A percentile compares a stretch with the other conserved stretches of the same genome.
Evolutionary conservation across 768 basidiomycete species (phyloP).

Genomic region (Tulasnella sp.): DNA sequence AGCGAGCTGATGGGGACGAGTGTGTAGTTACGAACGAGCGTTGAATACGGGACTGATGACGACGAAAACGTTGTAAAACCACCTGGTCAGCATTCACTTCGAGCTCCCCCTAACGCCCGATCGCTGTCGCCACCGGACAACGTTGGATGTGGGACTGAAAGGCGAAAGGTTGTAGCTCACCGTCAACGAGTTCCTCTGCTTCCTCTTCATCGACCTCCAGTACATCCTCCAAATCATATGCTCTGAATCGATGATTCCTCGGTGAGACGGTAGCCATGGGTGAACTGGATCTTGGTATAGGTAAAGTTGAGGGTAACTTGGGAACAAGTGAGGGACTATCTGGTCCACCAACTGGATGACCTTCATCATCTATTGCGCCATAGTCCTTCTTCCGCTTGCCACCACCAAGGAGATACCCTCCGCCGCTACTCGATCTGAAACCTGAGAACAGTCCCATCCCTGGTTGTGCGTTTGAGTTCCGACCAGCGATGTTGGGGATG

Average conservation of each 20-base stretch:
- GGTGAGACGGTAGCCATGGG: background rate
- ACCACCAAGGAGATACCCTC: background rate
- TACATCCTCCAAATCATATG: slow-evolving; percentile 7
- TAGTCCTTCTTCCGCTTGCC: background rate
- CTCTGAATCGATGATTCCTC: background rate
- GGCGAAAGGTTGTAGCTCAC: background rate
- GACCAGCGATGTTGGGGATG: background rate
- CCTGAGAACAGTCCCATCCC: background rate
- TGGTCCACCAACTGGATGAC: background rate
- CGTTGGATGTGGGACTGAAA: background rate
- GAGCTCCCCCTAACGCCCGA: background rate
- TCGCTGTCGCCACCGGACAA: background rate
- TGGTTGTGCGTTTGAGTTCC: background rate
- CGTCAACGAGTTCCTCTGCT: slow-evolving; percentile 16
- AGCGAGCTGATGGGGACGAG: slow-evolving; percentile 19
- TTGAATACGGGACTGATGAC: slow-evolving; percentile 17
- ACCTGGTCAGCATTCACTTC: background rate
- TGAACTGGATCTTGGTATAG: background rate
- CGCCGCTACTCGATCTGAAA: background rate
- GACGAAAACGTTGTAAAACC: background rate
- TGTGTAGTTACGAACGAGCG: slow-evolving; percentile 17
- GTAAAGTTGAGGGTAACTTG: background rate
- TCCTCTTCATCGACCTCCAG: slow-evolving; percentile 16
- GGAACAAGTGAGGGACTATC: background rate
- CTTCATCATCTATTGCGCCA: slow-evolving; percentile 1